A percentile compares a stretch with the other conserved stretches of the same genome.
These are phyloP conservation scores for Aegilops sharonensis DNA, from an alignment of 176 grass and related monocot species.

Conservation along the genomic window DNA sequence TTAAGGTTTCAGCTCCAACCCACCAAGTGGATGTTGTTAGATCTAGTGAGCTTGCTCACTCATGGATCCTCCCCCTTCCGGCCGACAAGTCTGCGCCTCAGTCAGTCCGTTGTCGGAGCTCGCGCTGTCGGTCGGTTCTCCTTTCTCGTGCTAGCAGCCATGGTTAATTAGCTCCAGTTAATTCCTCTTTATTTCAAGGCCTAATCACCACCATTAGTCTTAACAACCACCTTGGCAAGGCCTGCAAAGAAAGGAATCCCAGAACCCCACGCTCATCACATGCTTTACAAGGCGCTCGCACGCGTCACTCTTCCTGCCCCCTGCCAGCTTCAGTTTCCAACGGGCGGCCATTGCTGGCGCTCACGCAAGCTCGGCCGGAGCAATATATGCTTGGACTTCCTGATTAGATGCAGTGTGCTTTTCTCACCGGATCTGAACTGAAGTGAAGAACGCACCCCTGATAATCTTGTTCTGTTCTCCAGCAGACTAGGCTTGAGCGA, in stretches of 20 bases:
- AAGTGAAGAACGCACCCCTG: not conserved
- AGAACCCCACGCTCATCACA: conserved; percentile 15
- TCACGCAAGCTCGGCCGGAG: too few relatives aligned
- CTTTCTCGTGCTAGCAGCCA: conserved; percentile 22
- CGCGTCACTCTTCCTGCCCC: conserved; percentile 29
- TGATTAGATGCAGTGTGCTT: too few relatives aligned
- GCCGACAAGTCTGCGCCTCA: conserved; percentile 15
- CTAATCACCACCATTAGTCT: not conserved
- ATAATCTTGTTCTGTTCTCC: not conserved
- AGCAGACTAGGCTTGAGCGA: conserved; percentile 43
- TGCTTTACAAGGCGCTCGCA: conserved; percentile 4
- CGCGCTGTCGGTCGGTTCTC: not conserved
- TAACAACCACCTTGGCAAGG: conserved; percentile 12
- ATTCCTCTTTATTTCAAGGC: too few relatives aligned
- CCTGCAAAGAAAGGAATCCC: conserved; percentile 24
- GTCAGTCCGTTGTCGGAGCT: not conserved
- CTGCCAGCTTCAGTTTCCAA: conserved; percentile 14
- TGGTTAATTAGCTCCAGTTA: not conserved
- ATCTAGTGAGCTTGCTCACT: not conserved
- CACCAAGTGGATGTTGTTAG: not conserved
- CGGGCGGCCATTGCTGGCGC: conserved; percentile 22
- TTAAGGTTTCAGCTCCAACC: conserved; percentile 13
- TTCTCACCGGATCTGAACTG: not conserved
- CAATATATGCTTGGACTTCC: too few relatives aligned
- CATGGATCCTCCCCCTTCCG: not conserved